Conservation (phyloP, 441 rosid genomes). For the Pelargonium citronellum region DNA sequence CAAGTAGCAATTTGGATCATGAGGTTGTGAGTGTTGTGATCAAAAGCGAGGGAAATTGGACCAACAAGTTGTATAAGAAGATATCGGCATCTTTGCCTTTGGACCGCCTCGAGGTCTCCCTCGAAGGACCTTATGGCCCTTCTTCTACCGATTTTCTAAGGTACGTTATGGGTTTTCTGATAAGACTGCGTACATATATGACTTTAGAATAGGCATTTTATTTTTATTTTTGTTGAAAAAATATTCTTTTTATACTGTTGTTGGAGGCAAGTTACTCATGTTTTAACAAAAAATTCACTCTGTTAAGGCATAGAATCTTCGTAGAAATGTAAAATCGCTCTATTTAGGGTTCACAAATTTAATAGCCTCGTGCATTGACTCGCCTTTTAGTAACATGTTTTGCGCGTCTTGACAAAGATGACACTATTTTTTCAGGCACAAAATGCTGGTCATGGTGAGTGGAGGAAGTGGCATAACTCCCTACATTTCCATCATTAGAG, state of each 20-base stretch:
- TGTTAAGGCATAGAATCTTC: background rate
- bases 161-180: no score
- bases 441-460: constrained; percentile 74
- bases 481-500: constrained; percentile 65
- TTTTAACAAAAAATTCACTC: no score
- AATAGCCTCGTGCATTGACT: no score
- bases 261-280: no score
- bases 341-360: no score
- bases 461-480: constrained; percentile 97
- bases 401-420: no score
- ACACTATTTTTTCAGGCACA: constrained; percentile 41
- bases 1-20: constrained; percentile 41
- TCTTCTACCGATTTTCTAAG: constrained; percentile 19
- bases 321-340: no score
- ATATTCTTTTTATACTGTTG: no score
- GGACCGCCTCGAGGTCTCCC: constrained; percentile 32
- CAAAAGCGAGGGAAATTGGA: constrained; percentile 50
- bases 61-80: constrained; percentile 34
- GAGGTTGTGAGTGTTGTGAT: constrained; percentile 42
- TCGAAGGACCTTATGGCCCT: constrained; percentile 61
- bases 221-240: no score
- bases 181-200: no score
- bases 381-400: no score
- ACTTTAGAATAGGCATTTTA: no score
- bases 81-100: constrained; percentile 28